Percentiles rank a stretch among this genome's conserved stretches.
Evolutionary conservation across 495 filamentous ascomycete species (phyloP).

Genomic region (Daldinia vernicosa): DNA sequence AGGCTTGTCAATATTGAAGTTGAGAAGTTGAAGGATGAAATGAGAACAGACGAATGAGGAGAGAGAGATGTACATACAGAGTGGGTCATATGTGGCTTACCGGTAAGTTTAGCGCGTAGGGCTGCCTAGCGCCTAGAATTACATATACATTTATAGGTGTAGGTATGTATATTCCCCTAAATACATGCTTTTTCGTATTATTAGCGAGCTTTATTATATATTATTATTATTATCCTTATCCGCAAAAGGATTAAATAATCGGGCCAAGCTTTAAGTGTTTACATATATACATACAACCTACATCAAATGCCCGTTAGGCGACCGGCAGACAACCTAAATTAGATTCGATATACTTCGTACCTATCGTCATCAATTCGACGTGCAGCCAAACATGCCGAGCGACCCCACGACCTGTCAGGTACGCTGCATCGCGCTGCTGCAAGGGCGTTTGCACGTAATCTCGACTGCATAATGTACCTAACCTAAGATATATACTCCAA

Average conservation of each 20-base stretch:
- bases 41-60: conserved; percentile 24
- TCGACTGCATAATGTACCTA: not conserved
- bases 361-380: conserved; percentile 13
- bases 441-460: conserved; percentile 1
- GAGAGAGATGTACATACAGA: not conserved
- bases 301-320: conserved; percentile 22
- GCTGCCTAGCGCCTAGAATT: not conserved
- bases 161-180: not conserved
- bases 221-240: too few relatives aligned
- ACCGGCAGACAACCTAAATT: conserved; percentile 29
- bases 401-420: conserved; percentile 35
- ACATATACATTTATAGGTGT: not conserved
- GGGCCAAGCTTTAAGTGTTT: conserved; percentile 25
- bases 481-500: too few relatives aligned
- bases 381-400: conserved; percentile 24
- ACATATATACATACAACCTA: too few relatives aligned
- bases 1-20: conserved; percentile 16
- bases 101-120: conserved; percentile 23
- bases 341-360: conserved; percentile 14
- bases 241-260: not conserved
- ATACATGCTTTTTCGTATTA: not conserved
- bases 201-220: conserved; percentile 18
- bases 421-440: conserved; percentile 20
- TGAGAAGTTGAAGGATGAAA: conserved; percentile 17
- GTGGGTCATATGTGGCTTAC: conserved; percentile 7